A percentile compares a stretch with the other conserved stretches of the same genome.
phyloP scores from a whole-genome alignment of 2,329 filamentous ascomycete genomes.

The Chrysoporthe puriensis region DNA sequence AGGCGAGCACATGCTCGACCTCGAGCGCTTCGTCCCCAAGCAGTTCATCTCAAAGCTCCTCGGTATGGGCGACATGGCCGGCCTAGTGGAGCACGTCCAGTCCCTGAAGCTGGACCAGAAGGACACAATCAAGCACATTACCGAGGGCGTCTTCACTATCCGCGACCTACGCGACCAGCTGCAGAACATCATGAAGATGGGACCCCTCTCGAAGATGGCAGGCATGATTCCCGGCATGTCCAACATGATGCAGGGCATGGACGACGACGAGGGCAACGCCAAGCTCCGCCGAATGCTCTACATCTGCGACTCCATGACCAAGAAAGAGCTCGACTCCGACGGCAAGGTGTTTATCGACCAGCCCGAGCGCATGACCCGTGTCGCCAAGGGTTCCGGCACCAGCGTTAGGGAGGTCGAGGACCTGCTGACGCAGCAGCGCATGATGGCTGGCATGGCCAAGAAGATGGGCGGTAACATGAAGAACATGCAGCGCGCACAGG shows the following conservation, averaged over 20 bases:
- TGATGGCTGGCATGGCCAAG: conserved; percentile 99
- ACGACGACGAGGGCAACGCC: conserved; percentile 91
- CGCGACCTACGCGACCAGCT: conserved; percentile 94
- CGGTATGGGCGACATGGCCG: conserved; percentile 96
- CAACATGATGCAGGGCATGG: conserved; percentile 92
- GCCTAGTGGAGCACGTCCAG: conserved; percentile 94
- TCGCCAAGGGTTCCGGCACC: conserved; percentile 88
- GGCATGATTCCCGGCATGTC: conserved; percentile 97
- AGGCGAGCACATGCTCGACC: conserved; percentile 93
- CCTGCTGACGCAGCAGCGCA: conserved; percentile 92
- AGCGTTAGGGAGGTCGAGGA: conserved; percentile 93
- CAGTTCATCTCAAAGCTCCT: conserved; percentile 93
- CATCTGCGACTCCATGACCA: conserved; percentile 98
- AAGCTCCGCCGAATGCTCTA: conserved; percentile 99
- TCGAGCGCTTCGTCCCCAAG: conserved; percentile 90
- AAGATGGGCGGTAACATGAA: conserved; percentile 98
- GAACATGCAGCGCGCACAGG: conserved; percentile 93
- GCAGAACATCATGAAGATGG: conserved; percentile 99
- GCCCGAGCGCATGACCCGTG: conserved; percentile 87
- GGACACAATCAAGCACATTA: conserved; percentile 98
- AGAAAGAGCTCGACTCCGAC: conserved; percentile 92
- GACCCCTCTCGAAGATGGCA: conserved; percentile 93
- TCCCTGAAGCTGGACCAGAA: conserved; percentile 95
- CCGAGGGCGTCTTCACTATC: conserved; percentile 93
- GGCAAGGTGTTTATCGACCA: conserved; percentile 94